Conservation (phyloP, 139 green algal genomes). For the Deuterostichococcus epilithicus region DNA sequence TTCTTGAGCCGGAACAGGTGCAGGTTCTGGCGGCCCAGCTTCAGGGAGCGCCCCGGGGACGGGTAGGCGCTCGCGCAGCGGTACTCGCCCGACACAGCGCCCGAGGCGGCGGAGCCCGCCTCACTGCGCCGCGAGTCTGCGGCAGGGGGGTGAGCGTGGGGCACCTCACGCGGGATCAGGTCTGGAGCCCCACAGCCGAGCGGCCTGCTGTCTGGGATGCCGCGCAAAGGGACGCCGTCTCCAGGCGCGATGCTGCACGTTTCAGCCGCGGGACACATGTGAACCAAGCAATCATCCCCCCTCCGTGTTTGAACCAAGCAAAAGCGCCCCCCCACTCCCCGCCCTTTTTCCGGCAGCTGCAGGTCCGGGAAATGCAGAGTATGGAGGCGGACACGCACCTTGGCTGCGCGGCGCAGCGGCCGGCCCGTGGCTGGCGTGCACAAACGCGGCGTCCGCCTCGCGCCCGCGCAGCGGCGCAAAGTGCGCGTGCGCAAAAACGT, state of each 20-base stretch:
- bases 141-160: too few relatives aligned
- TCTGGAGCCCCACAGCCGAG: too few relatives aligned
- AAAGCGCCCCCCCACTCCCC: too few relatives aligned
- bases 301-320: too few relatives aligned
- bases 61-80: slow-evolving; percentile 61
- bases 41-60: slow-evolving; percentile 31
- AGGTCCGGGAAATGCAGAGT: too few relatives aligned
- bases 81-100: slow-evolving; percentile 52
- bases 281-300: too few relatives aligned
- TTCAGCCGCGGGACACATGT: too few relatives aligned
- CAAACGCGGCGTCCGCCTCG: slow-evolving; percentile 40
- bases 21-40: slow-evolving; percentile 69
- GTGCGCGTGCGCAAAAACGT: slow-evolving; percentile 67
- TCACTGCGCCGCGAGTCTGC: neutral
- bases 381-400: neutral
- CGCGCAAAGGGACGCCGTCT: too few relatives aligned
- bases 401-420: neutral
- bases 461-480: slow-evolving; percentile 48
- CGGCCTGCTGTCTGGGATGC: too few relatives aligned
- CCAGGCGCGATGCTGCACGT: too few relatives aligned
- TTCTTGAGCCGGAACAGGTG: slow-evolving; percentile 66
- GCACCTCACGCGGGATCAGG: too few relatives aligned
- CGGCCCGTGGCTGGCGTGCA: neutral
- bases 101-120: slow-evolving; percentile 9
- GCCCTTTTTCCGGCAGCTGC: too few relatives aligned